Conservation (phyloP, 257 asterid species). For the Solanum chiquidenum region DNA sequence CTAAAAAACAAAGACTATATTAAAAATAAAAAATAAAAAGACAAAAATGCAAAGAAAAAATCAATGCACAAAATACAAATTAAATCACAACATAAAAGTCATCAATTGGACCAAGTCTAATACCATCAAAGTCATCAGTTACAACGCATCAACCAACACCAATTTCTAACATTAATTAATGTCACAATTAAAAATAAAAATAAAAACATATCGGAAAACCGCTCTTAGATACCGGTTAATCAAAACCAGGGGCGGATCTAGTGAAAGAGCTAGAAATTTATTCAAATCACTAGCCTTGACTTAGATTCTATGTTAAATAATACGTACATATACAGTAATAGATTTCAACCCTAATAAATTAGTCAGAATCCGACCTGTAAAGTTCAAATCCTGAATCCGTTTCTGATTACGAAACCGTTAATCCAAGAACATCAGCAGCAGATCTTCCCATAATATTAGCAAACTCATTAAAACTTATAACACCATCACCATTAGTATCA, state of each 20-base stretch:
- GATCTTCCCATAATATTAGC: constrained; percentile 66
- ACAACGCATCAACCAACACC: not conserved
- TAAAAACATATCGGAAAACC: not conserved
- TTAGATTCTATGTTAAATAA: not conserved
- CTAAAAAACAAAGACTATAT: not conserved
- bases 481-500: constrained; percentile 85
- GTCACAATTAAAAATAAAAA: not conserved
- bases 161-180: not conserved
- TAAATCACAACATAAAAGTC: not conserved
- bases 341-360: not conserved
- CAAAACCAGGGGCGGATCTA: not conserved
- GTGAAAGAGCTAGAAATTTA: not conserved
- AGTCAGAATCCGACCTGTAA: not conserved
- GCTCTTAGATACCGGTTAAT: not conserved
- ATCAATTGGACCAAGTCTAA: not conserved
- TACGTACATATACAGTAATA: not conserved
- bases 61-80: not conserved
- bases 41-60: not conserved
- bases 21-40: too few relatives aligned
- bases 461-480: constrained; percentile 62
- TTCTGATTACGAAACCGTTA: constrained; percentile 3
- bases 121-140: not conserved
- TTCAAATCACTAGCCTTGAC: not conserved
- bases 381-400: not conserved
- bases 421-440: constrained; percentile 57